A percentile compares a stretch with the other conserved stretches of the same genome.
These are phyloP conservation scores for Torrubiellomyces zombiae DNA, from an alignment of 2,329 filamentous ascomycete genomes.

Conservation along the genomic window DNA sequence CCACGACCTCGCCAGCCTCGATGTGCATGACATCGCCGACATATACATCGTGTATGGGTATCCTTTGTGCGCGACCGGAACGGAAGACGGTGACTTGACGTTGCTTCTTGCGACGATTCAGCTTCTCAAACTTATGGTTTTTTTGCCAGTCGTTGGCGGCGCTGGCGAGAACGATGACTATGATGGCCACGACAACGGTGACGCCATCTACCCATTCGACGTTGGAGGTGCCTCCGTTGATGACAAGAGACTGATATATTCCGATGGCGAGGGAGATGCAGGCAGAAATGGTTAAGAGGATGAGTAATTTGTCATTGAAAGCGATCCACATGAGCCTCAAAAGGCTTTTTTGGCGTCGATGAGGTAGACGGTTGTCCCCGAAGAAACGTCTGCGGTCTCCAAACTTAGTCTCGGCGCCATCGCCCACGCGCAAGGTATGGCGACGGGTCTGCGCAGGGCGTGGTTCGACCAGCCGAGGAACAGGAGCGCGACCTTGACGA, in stretches of 20 bases:
- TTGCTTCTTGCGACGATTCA: slow-evolving; percentile 68
- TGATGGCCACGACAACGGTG: slow-evolving; percentile 60
- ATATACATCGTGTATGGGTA: slow-evolving; percentile 53
- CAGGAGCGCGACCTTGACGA: slow-evolving; percentile 13
- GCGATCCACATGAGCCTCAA: slow-evolving; percentile 56
- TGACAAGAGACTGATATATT: slow-evolving; percentile 53
- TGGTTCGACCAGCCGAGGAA: slow-evolving; percentile 5
- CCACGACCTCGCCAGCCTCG: slow-evolving; percentile 56
- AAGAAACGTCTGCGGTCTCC: slow-evolving; percentile 53
- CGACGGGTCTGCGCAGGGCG: slow-evolving; percentile 8
- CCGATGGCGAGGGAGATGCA: slow-evolving; percentile 59
- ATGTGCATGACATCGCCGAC: slow-evolving; percentile 60
- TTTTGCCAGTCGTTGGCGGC: slow-evolving; percentile 75
- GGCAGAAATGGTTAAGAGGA: slow-evolving; percentile 53
- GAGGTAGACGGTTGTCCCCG: slow-evolving; percentile 39
- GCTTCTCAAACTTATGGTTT: slow-evolving; percentile 62
- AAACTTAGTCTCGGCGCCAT: slow-evolving; percentile 11
- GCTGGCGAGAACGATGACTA: slow-evolving; percentile 60
- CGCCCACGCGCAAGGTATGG: slow-evolving; percentile 14
- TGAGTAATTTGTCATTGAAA: slow-evolving; percentile 67
- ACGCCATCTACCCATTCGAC: slow-evolving; percentile 74
- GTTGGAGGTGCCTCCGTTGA: slow-evolving; percentile 29
- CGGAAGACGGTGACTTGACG: slow-evolving; percentile 57
- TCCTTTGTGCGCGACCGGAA: slow-evolving; percentile 53
- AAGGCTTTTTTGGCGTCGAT: slow-evolving; percentile 52